Conservation (phyloP, 2,329 filamentous ascomycete genomes). For the Paradendryphiella salina region DNA sequence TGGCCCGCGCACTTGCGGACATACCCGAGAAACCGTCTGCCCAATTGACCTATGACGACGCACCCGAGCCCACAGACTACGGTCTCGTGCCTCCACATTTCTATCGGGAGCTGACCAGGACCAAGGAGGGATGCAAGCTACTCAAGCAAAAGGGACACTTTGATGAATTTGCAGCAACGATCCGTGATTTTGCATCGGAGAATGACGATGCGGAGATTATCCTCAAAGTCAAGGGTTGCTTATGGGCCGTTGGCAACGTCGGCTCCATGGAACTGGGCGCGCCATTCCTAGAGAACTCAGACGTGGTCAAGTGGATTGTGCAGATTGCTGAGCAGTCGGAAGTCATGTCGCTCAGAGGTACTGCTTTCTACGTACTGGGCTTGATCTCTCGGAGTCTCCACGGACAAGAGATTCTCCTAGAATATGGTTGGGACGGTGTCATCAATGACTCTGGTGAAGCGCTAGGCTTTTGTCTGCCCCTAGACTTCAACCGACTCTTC, state of each 20-base stretch:
- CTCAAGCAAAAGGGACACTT: slow-evolving; percentile 94
- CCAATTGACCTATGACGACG: slow-evolving; percentile 48
- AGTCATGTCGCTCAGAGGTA: slow-evolving; percentile 90
- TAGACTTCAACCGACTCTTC: slow-evolving; percentile 76
- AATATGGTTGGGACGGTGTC: slow-evolving; percentile 91
- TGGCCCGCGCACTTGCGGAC: slow-evolving; percentile 79
- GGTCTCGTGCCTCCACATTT: slow-evolving; percentile 89
- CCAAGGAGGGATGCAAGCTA: slow-evolving; percentile 86
- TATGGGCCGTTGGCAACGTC: slow-evolving; percentile 98
- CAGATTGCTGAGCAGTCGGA: slow-evolving; percentile 84
- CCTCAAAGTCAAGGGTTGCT: slow-evolving; percentile 91
- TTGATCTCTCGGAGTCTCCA: slow-evolving; percentile 90
- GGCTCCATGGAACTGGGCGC: slow-evolving; percentile 97
- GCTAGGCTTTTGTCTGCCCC: slow-evolving; percentile 83
- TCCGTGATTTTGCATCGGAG: slow-evolving; percentile 83
- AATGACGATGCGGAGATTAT: slow-evolving; percentile 82
- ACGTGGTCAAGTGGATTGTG: slow-evolving; percentile 86
- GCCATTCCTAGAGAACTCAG: slow-evolving; percentile 85
- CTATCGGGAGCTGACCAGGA: slow-evolving; percentile 91
- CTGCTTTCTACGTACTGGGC: slow-evolving; percentile 93
- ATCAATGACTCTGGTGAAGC: slow-evolving; percentile 81
- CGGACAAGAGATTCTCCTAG: slow-evolving; percentile 85
- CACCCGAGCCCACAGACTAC: slow-evolving; percentile 55
- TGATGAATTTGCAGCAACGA: slow-evolving; percentile 86
- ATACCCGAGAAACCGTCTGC: slow-evolving; percentile 60